Evolutionary conservation across 768 basidiomycete genomes (phyloP).

Genomic region (Phaeotremella skinneri): DNA sequence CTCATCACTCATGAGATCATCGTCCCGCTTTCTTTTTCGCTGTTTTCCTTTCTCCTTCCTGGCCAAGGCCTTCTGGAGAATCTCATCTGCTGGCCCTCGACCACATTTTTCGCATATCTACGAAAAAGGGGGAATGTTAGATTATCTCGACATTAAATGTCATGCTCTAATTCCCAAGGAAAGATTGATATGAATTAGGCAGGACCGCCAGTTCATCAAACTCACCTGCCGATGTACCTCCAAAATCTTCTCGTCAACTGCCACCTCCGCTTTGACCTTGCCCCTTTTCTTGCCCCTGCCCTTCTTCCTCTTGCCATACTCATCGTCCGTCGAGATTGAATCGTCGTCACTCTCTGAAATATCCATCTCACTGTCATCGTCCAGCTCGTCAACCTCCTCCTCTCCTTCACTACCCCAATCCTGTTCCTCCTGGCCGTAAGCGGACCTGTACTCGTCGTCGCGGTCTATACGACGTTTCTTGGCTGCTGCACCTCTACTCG

Average conservation of each 20-base stretch:
- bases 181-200: too few species aligned
- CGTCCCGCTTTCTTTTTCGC: slow-evolving; percentile 23
- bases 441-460: slow-evolving; percentile 1
- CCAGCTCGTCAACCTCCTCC: slow-evolving; percentile 28
- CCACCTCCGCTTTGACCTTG: slow-evolving; percentile 9
- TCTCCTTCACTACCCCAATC: slow-evolving; percentile 8
- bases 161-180: too few species aligned
- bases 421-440: too few species aligned
- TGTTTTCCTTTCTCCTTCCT: slow-evolving; percentile 22
- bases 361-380: slow-evolving; percentile 19
- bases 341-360: slow-evolving; percentile 10
- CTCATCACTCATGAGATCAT: slow-evolving; percentile 31
- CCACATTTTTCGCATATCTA: slow-evolving; percentile 41
- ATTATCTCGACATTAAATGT: too few species aligned
- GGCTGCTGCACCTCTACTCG: neutral
- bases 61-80: slow-evolving; percentile 22
- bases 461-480: neutral
- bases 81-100: slow-evolving; percentile 30
- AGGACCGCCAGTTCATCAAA: neutral
- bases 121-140: neutral
- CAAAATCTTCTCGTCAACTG: slow-evolving; percentile 1
- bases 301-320: slow-evolving; percentile 1
- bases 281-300: slow-evolving; percentile 3
- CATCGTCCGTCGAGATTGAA: slow-evolving; percentile 10
- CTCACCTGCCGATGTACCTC: neutral